phyloP scores from a whole-genome alignment of 2,329 filamentous ascomycete species.

The Paraconiothyrium brasiliense region DNA sequence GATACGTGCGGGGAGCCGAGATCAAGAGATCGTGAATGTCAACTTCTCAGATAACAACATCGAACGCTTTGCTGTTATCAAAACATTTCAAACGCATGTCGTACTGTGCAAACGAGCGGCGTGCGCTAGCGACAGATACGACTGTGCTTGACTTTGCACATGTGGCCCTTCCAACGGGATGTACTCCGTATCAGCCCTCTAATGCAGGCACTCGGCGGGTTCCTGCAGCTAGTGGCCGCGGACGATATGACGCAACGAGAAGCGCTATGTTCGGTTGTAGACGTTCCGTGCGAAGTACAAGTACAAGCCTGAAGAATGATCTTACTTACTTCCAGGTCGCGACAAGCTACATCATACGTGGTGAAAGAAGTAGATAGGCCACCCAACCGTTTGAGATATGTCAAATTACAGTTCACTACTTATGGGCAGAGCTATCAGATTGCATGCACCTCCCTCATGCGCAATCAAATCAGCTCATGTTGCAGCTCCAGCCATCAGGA shows the following conservation, averaged over 20 bases:
- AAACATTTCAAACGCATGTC: neutral
- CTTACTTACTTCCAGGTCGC: neutral
- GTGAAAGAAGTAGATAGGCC: neutral
- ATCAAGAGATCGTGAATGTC: neutral
- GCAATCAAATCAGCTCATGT: too few species aligned
- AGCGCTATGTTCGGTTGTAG: neutral
- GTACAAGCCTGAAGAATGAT: neutral
- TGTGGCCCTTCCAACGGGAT: too few species aligned
- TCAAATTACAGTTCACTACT: neutral
- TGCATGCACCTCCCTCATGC: neutral
- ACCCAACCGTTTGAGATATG: neutral
- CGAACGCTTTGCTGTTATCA: neutral
- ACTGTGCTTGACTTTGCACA: too few species aligned
- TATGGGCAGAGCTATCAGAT: neutral
- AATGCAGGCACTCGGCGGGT: neutral
- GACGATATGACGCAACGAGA: neutral
- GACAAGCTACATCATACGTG: neutral
- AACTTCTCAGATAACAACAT: neutral
- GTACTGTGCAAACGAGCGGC: too few species aligned
- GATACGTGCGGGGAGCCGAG: constrained; percentile 12
- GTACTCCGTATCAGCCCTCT: neutral
- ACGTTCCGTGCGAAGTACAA: neutral
- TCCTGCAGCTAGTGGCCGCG: neutral
- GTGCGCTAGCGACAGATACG: too few species aligned
- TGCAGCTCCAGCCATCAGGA: neutral